Evolutionary conservation across 2,329 filamentous ascomycete species (phyloP).

Genomic region (Talaromyces albobiverticillius): DNA sequence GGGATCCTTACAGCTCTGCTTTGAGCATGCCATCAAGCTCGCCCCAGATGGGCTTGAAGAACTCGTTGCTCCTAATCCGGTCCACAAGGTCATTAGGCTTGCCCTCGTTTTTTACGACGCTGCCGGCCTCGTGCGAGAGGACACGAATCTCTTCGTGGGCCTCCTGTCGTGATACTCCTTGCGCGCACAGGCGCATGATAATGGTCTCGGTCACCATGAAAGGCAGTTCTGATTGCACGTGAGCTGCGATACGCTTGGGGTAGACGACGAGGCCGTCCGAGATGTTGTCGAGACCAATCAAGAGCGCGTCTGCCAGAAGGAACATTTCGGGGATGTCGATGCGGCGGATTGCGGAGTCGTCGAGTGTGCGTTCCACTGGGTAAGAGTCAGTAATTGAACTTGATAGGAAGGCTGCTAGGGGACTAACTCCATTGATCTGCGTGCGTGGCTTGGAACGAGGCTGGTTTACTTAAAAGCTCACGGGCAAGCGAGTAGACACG

Average conservation of each 20-base stretch:
- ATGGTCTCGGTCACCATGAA: slow-evolving; percentile 76
- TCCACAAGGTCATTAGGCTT: slow-evolving; percentile 78
- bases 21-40: slow-evolving; percentile 8
- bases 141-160: slow-evolving; percentile 86
- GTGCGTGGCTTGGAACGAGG: background rate
- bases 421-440: background rate
- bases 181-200: slow-evolving; percentile 73
- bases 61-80: slow-evolving; percentile 67
- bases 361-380: slow-evolving; percentile 60
- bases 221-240: slow-evolving; percentile 72
- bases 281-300: slow-evolving; percentile 62
- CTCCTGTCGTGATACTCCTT: slow-evolving; percentile 71
- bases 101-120: slow-evolving; percentile 69
- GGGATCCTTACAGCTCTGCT: background rate
- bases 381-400: background rate
- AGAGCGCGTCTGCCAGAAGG: slow-evolving; percentile 63
- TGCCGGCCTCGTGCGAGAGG: slow-evolving; percentile 70
- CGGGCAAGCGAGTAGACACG: slow-evolving; percentile 59
- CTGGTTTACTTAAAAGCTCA: slow-evolving; percentile 34
- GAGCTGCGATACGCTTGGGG: slow-evolving; percentile 66
- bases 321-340: slow-evolving; percentile 62
- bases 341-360: slow-evolving; percentile 39
- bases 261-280: slow-evolving; percentile 72
- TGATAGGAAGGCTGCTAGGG: background rate
- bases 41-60: slow-evolving; percentile 52